Evolutionary conservation across 768 basidiomycete genomes (phyloP), one percentile per base, ranked within the genome.

Genomic region (Rhodosporidiobolus odoratus): DNA sequence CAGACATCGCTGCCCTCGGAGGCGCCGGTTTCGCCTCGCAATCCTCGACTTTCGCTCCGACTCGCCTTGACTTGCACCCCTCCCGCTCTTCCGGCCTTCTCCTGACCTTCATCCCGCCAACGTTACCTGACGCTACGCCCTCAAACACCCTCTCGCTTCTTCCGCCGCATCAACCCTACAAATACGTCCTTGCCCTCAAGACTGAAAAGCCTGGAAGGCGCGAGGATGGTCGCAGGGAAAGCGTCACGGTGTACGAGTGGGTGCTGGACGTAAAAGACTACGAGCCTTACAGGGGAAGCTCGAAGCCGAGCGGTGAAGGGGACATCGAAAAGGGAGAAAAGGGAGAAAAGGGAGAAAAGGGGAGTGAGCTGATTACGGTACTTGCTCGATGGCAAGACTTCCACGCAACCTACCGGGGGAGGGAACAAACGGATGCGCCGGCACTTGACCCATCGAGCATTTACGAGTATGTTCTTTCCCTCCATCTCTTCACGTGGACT

Each of bases 1-100:
- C 63, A 75, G 76, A 77, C 60, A 75, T 69, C 48, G 60, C 62
- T 27, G 61, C 76, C 13, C 59, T 77, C 38, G 76, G 75, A 25
- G 76, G 76, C n/a, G 76, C 76, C 10, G 76, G 76, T 5, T 77
- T 77, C 66, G 76, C 76, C 21, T 75, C 75, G 16, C 76, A 74
- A 47, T 60, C 68, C 4, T 60, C 73, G 19, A 30, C 37, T 50
- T 63, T 59, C 53, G 19, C 50, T 13, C 56, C 64, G 12, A 58
- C 68, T 8, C 65, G 73, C 25, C 43, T 50, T 4, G 52, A 71
- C 57, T 25, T n/a, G n/a, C n/a, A 61, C 27, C 48, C 35, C 32
- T 37, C 34, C 0, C 2, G 2, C n/a, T 41, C 48, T 47, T 15
- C 54, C 23, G 69, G 69, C 13, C 60, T 66, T 25, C n/a, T 48